Conservation (phyloP, 805 yeast species). For the Suhomyces emberorum region DNA sequence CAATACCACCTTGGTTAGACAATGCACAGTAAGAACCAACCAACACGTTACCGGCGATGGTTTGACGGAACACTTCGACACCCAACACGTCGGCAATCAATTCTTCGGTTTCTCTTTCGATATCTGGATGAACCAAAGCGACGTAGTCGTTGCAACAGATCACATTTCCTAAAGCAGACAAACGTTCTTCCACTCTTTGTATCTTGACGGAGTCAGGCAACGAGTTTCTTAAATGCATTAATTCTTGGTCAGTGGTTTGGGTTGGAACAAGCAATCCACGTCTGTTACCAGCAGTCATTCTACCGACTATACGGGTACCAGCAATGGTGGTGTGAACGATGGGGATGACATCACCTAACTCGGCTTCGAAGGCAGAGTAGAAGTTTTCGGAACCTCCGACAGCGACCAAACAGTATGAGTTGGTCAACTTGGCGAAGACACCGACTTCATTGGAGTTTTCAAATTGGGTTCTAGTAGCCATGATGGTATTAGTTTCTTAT, state of each 20-base stretch:
- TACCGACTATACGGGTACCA: slow-evolving; percentile 95
- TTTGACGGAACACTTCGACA: slow-evolving; percentile 98
- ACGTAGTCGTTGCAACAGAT: slow-evolving; percentile 98
- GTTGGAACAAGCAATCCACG: slow-evolving; percentile 96
- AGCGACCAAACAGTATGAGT: slow-evolving; percentile 93
- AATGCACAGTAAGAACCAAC: slow-evolving; percentile 96
- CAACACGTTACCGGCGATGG: slow-evolving; percentile 95
- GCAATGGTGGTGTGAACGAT: slow-evolving; percentile 97
- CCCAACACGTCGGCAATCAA: slow-evolving; percentile 96
- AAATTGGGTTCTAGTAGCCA: slow-evolving; percentile 50
- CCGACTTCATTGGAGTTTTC: slow-evolving; percentile 65
- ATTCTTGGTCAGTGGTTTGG: slow-evolving; percentile 96
- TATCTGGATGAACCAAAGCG: slow-evolving; percentile 98
- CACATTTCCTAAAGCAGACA: slow-evolving; percentile 95
- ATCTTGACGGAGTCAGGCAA: slow-evolving; percentile 93
- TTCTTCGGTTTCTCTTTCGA: slow-evolving; percentile 98
- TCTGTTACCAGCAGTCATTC: slow-evolving; percentile 98
- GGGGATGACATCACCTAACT: slow-evolving; percentile 93
- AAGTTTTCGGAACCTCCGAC: slow-evolving; percentile 88
- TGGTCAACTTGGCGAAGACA: slow-evolving; percentile 91
- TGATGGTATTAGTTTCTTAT: slow-evolving; percentile 9
- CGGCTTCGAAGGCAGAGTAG: slow-evolving; percentile 95
- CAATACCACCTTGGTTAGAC: slow-evolving; percentile 96
- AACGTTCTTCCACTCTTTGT: slow-evolving; percentile 96
- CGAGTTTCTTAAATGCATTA: slow-evolving; percentile 94